Conservation (phyloP, 2,329 filamentous ascomycete genomes). For the Pseudogymnoascus sp. region DNA sequence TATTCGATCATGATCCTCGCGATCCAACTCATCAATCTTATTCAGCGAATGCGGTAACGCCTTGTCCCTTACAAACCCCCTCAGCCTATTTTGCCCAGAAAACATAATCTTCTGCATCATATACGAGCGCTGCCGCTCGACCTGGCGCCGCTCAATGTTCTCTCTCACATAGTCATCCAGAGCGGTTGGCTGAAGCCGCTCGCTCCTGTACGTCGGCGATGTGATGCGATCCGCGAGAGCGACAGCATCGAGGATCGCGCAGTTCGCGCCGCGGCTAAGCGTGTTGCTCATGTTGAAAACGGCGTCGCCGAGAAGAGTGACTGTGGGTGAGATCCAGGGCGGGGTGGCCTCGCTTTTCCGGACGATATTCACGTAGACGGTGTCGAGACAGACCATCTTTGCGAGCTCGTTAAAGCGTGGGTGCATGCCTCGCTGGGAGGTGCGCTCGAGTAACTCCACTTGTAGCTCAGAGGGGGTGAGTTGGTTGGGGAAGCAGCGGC, state of each 20-base stretch:
- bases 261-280: slow-evolving; percentile 25
- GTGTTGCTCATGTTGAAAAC: slow-evolving; percentile 26
- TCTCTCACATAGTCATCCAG: slow-evolving; percentile 17
- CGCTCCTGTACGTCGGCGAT: neutral
- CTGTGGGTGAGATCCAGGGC: slow-evolving; percentile 17
- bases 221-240: slow-evolving; percentile 20
- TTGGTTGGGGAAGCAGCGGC: slow-evolving; percentile 17
- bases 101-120: slow-evolving; percentile 25
- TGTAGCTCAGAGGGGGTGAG: slow-evolving; percentile 22
- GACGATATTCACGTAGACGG: slow-evolving; percentile 21
- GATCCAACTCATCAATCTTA: neutral
- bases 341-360: slow-evolving; percentile 22
- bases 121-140: slow-evolving; percentile 20
- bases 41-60: neutral
- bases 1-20: neutral
- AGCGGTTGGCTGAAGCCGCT: slow-evolving; percentile 10
- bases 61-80: slow-evolving; percentile 19
- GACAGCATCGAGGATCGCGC: slow-evolving; percentile 24
- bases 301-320: slow-evolving; percentile 25
- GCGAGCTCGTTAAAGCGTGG: slow-evolving; percentile 19
- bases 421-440: slow-evolving; percentile 22
- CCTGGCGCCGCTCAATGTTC: slow-evolving; percentile 22
- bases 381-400: slow-evolving; percentile 19
- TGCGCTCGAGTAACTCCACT: slow-evolving; percentile 20
- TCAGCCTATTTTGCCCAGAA: slow-evolving; percentile 22